Percentiles rank a stretch among this genome's conserved stretches.
Conservation (phyloP, 306 rosid genomes). For the Abrus precatorius region DNA sequence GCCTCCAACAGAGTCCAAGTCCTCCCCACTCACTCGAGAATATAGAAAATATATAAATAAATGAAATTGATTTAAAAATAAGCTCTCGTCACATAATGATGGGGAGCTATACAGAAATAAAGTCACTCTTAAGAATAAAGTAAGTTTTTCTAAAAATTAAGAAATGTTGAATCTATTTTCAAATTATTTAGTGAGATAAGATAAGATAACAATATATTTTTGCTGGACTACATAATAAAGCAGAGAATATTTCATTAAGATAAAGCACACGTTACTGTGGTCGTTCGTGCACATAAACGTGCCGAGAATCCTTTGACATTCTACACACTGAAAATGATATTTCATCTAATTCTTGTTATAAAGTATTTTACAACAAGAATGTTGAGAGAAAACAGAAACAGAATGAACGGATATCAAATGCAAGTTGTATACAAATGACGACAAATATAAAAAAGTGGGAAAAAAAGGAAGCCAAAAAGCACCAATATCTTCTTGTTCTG, state of each 20-base stretch:
- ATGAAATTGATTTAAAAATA: background rate
- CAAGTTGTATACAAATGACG: constrained; percentile 34
- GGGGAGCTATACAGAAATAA: background rate
- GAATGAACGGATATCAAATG: constrained; percentile 14
- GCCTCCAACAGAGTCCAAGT: background rate
- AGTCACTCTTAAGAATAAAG: background rate
- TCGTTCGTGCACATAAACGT: constrained; percentile 5
- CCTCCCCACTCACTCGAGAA: constrained; percentile 18
- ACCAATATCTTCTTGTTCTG: constrained; percentile 20
- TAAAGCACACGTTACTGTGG: background rate
- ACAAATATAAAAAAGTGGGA: constrained; percentile 32
- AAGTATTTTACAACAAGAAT: background rate
- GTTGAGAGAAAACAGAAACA: constrained; percentile 23
- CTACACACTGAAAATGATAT: constrained; percentile 10
- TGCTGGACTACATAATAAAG: background rate
- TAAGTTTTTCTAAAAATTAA: background rate
- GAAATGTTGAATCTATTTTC: background rate
- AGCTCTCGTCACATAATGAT: background rate
- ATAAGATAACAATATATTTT: background rate
- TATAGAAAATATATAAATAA: background rate
- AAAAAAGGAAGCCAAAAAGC: constrained; percentile 16
- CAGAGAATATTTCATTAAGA: background rate
- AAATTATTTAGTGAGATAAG: background rate
- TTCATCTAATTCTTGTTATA: constrained; percentile 23
- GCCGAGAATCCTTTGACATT: constrained; percentile 27